phyloP scores from a whole-genome alignment of 176 grass and related monocot species.

The Ananas comosus region DNA sequence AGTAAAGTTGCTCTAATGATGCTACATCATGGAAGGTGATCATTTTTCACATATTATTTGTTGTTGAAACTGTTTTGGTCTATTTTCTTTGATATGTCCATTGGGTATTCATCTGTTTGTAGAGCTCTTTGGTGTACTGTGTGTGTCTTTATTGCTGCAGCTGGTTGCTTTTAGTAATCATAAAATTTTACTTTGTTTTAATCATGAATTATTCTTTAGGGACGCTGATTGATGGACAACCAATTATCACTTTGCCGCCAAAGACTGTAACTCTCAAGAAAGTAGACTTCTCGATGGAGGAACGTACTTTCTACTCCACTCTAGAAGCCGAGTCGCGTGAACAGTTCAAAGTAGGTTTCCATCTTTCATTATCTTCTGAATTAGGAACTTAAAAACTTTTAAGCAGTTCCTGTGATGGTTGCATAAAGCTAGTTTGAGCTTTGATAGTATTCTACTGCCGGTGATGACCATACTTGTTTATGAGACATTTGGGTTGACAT shows the following conservation, averaged over 20 bases:
- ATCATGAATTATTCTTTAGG: conserved; percentile 27
- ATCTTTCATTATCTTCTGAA: neutral
- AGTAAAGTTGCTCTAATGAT: no score
- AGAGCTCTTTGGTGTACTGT: no score
- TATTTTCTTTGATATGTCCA: neutral
- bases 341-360: conserved; percentile 73
- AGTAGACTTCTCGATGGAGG: conserved; percentile 64
- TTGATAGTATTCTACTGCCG: neutral
- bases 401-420: neutral
- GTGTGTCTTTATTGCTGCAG: no score
- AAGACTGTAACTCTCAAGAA: conserved; percentile 79
- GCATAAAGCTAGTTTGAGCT: neutral
- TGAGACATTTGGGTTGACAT: no score
- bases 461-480: conserved; percentile 2
- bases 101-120: no score
- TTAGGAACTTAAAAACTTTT: no score
- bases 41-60: neutral
- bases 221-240: conserved; percentile 78
- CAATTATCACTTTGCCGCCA: conserved; percentile 74
- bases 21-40: no score
- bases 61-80: neutral
- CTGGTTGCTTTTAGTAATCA: neutral
- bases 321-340: conserved; percentile 90
- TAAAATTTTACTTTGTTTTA: conserved; percentile 1
- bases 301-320: conserved; percentile 72